Evolutionary conservation across 108 stramenopile species (phyloP).

Genomic region (Skeletonema costatum): DNA sequence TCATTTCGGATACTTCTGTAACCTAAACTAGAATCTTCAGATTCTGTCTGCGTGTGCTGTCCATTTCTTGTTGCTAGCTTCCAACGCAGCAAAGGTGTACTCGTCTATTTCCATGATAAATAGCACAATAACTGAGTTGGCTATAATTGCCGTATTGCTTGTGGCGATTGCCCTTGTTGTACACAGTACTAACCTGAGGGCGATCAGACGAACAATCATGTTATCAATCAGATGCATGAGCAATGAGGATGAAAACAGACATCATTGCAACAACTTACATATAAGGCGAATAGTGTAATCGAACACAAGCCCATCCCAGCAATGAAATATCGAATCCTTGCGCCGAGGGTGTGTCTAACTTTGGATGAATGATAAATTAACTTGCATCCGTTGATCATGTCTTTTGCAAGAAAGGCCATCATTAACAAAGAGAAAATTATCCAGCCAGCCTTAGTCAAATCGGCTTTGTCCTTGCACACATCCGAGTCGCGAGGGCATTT

Average conservation of each 20-base stretch:
- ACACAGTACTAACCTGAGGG: neutral
- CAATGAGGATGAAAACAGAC: too few relatives aligned
- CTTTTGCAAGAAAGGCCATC: neutral
- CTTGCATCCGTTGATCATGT: neutral
- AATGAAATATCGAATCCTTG: neutral
- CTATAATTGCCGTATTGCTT: neutral
- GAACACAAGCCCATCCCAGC: neutral
- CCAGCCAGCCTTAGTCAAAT: neutral
- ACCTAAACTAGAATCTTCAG: too few relatives aligned
- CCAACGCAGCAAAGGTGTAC: neutral
- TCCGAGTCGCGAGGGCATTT: neutral
- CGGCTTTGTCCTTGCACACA: neutral
- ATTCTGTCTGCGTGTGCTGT: neutral
- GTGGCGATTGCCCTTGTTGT: neutral
- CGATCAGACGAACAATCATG: too few relatives aligned
- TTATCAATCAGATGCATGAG: too few relatives aligned
- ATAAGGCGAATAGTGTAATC: neutral
- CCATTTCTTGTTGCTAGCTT: neutral
- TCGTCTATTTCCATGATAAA: neutral
- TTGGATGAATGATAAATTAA: neutral
- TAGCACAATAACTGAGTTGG: neutral
- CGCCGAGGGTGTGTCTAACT: neutral
- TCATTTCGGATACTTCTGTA: too few relatives aligned
- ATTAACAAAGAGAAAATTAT: neutral
- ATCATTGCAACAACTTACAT: neutral